A percentile compares a stretch with the other conserved stretches of the same genome.
phyloP scores from a whole-genome alignment of 1,284 basidiomycete species.

The Malassezia nana region DNA sequence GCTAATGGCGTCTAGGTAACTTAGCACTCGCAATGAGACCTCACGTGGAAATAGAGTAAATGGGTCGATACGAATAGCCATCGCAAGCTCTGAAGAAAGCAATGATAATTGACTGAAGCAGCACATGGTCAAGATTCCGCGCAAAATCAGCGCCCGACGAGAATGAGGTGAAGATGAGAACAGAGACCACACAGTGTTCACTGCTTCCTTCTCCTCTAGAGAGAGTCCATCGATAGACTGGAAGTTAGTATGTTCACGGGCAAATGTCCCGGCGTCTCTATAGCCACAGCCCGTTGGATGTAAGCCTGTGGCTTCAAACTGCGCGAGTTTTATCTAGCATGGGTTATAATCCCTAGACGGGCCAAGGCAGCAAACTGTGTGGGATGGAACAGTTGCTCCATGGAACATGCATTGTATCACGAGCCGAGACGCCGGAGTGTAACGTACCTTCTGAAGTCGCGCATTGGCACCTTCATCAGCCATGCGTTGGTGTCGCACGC shows the following conservation, averaged over 20 bases:
- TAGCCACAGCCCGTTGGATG: conserved; percentile 20
- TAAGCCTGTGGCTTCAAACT: conserved; percentile 44
- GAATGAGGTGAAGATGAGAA: conserved; percentile 90
- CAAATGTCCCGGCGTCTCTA: conserved; percentile 15
- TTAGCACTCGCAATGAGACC: conserved; percentile 76
- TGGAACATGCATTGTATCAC: background rate
- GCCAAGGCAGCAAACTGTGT: conserved; percentile 1
- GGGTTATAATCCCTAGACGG: background rate
- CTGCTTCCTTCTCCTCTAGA: conserved; percentile 71
- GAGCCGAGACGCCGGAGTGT: background rate
- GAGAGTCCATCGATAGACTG: conserved; percentile 90
- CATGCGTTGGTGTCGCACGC: conserved; percentile 87
- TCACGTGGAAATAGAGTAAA: conserved; percentile 84
- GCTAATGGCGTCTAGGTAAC: conserved; percentile 86
- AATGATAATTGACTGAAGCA: conserved; percentile 98
- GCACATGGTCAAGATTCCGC: conserved; percentile 98
- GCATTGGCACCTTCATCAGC: conserved; percentile 89
- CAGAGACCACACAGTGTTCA: conserved; percentile 89
- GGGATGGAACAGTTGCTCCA: background rate
- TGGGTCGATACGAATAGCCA: conserved; percentile 82
- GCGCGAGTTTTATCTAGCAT: conserved; percentile 19
- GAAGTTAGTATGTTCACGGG: background rate
- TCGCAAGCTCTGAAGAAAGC: conserved; percentile 77
- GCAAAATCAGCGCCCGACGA: conserved; percentile 82
- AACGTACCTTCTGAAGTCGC: conserved; percentile 76